Base-by-base conservation (phyloP, 768 basidiomycete species). In the Rhodotorula paludigena region DNA sequence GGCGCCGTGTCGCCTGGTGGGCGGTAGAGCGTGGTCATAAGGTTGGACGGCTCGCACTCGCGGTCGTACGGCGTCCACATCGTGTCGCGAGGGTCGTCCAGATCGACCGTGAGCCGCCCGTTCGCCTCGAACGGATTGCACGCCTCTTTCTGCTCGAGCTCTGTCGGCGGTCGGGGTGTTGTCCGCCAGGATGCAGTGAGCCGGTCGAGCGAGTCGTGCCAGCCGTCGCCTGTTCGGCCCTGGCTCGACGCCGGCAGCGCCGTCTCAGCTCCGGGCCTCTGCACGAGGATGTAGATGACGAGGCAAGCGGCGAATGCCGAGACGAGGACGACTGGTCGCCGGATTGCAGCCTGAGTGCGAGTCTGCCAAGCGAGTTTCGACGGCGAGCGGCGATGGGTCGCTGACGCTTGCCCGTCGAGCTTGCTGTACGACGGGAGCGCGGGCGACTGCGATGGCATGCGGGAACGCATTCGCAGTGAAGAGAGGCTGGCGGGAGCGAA, bases 41-140 rank as follows among this genome's bases (percentile, higher is more conserved):
- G 53, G 54, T 66, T 67, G 15, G 65, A 66, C 3, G 65, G 65
- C 16, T 25, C 16, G 30, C 69, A 71, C 14, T 55, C 52, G 16
- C 30, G 0, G 58, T 71, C 65, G 61, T 28, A 71, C 15, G 69
- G 69, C 18, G 39, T 41, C 69, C 69, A 71, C 11, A 52, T 25
- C 41, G 59, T 71, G 8, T 44, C 30, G 11, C 53, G 28, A 15
- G 48, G 53, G 20, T 52, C n/a, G 9, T 36, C 35, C 2, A 33
- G 30, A 57, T 71, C 65, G 52, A 66, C 65, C 23, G 6, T 25
- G n/a, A 71, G 59, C 28, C 69, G 52, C 14, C 69, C 69, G 44
- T 63, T 66, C 44, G 54, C 35, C 42, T 61, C 64, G 49, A 71
- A 71, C 1, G 69, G 65, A 48, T 71, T 67, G 61, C 69, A 71